phyloP scores from a whole-genome alignment of 306 rosid species.

The Sechiopsis laciniata region DNA sequence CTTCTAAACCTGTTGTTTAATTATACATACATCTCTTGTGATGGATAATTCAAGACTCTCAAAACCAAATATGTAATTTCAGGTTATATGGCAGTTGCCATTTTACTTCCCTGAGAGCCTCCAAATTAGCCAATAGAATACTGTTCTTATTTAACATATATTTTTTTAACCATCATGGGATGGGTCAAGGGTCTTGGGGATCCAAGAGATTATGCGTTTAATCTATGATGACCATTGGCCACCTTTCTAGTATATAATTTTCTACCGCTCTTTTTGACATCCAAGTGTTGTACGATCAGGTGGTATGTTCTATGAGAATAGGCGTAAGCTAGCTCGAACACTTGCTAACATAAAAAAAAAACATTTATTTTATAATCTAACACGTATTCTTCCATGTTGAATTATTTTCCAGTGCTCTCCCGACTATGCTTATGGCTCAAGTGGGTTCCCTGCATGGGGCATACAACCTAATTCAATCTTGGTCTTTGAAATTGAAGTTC shows the following conservation, averaged over 20 bases:
- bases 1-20: neutral
- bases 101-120: neutral
- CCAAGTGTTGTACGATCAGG: too few relatives aligned
- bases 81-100: neutral
- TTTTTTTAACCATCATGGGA: too few relatives aligned
- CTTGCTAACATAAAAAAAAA: too few relatives aligned
- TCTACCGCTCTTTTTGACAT: too few relatives aligned
- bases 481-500: constrained; percentile 85
- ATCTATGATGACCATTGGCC: too few relatives aligned
- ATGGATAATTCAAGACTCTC: neutral
- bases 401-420: constrained; percentile 80
- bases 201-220: too few relatives aligned
- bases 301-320: too few relatives aligned
- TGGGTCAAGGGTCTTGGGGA: too few relatives aligned
- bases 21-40: neutral
- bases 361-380: neutral
- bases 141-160: too few relatives aligned
- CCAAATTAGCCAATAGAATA: neutral
- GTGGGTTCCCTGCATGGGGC: constrained; percentile 88
- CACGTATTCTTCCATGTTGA: constrained; percentile 5
- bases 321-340: too few relatives aligned
- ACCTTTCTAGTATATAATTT: too few relatives aligned
- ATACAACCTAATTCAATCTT: constrained; percentile 71
- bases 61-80: neutral
- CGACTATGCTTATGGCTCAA: constrained; percentile 85